Base-by-base conservation (phyloP, 352 stramenopile species). In the Pilasporangium apinafurcum region DNA sequence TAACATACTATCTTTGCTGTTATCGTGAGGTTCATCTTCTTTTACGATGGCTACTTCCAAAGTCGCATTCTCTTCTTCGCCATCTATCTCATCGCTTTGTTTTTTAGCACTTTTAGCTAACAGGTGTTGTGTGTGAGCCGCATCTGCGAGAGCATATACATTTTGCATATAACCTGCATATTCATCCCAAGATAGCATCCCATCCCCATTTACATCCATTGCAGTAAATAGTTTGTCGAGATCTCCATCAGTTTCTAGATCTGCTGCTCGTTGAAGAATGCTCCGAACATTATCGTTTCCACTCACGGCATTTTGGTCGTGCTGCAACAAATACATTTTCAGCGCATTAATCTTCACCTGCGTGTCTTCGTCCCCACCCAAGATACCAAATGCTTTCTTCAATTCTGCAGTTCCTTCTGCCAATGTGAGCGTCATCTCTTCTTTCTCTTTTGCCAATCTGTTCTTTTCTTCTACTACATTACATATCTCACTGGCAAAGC, bases 131-230 rank as follows among this genome's bases (percentile, higher is more conserved):
- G 44, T 45, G 1, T 48, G 31, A 8, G 44, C 61, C 18, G 61
- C 54, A 31, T 74, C 53, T 0, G 68, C 68, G 6, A 78, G 44
- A 0, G 55, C 51, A 22, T 76, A 58, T 16, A 81, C 43, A 13
- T 55, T 72, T 18, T 81, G 68, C 62, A 81, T 76, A 35, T 70
- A 56, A 17, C 64, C 49, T 8, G 53, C 53, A 30, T 81, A 81
- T 31, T 78, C 68, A 20, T 65, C 52, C 68, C 68, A 81, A n/a
- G 68, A 78, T 5, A 81, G 62, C 39, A 61, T 48, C 3, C 50
- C 65, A 28, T 81, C 68, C 2, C 65, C 65, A 37, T 78, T 81
- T 1, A 65, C 44, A 34, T 81, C 68, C 68, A 81, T 81, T 3
- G 57, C 41, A 0, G 28, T 48, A 27, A 81, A 81, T 1, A 81